These are phyloP conservation scores for Angomonas deanei DNA, from an alignment of 208 protist genomes.

Conservation along the genomic window DNA sequence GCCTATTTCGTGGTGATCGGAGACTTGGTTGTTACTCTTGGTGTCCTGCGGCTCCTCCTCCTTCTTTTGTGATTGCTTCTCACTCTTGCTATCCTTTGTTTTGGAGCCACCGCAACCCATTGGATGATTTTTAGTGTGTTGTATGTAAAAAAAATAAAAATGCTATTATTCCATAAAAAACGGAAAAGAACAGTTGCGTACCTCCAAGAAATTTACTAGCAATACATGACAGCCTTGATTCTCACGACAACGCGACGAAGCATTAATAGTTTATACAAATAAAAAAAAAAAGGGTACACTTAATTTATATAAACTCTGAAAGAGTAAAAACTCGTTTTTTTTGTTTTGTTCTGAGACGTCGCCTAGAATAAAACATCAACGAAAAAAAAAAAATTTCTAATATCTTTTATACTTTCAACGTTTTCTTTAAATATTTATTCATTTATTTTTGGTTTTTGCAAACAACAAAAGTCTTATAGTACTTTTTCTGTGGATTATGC, in stretches of 20 bases:
- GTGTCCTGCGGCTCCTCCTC: not conserved
- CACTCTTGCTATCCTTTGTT: conserved; percentile 6
- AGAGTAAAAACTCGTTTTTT: no score
- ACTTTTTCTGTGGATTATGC: not conserved
- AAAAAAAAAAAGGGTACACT: no score
- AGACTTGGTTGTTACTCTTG: conserved; percentile 1
- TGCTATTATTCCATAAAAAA: not conserved
- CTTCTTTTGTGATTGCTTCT: not conserved
- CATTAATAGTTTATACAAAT: not conserved
- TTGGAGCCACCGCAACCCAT: conserved; percentile 16
- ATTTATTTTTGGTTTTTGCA: not conserved
- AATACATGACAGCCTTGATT: no score
- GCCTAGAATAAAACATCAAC: no score
- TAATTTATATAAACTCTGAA: no score
- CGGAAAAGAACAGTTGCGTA: not conserved
- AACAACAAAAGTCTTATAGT: conserved; percentile 6
- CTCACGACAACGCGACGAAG: no score
- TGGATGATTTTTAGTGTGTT: not conserved
- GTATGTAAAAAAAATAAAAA: not conserved
- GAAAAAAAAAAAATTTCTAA: no score
- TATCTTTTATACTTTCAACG: not conserved
- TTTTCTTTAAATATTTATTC: not conserved
- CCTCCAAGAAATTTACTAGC: no score
- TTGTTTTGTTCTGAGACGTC: no score
- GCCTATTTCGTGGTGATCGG: not conserved